Percentiles rank a stretch among this genome's conserved stretches.
Evolutionary conservation across 2,329 filamentous ascomycete species (phyloP).

Genomic region (Aurifilum marmelostoma): DNA sequence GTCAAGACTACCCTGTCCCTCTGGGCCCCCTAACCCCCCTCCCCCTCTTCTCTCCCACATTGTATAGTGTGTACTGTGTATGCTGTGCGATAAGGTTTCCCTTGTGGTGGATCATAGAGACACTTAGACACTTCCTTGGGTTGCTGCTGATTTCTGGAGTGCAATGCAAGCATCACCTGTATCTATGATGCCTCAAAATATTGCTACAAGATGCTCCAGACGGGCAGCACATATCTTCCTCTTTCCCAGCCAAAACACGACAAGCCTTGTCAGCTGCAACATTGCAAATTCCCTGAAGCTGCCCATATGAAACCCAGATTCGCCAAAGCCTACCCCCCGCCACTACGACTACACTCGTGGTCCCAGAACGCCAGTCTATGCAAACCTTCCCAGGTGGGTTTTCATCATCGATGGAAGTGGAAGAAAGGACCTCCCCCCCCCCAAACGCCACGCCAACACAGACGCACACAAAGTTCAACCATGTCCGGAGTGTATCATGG

Average conservation of each 20-base stretch:
- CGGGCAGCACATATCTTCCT: background rate
- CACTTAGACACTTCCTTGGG: too few relatives aligned
- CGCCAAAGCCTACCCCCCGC: background rate
- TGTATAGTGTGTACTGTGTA: background rate
- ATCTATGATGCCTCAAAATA: background rate
- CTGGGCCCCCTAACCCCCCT: too few relatives aligned
- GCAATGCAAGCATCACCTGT: background rate
- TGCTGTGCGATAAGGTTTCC: background rate
- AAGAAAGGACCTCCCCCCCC: background rate
- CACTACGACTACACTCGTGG: background rate
- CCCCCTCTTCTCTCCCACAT: background rate
- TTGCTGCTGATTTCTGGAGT: too few relatives aligned
- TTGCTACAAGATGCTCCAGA: too few relatives aligned
- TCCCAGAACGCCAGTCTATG: constrained; percentile 11
- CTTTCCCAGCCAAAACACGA: background rate
- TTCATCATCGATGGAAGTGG: background rate
- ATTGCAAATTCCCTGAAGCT: background rate
- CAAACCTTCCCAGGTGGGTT: background rate
- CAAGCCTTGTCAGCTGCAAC: background rate
- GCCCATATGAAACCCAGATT: background rate
- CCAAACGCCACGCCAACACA: constrained; percentile 5
- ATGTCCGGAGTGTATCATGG: background rate
- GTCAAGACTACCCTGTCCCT: background rate
- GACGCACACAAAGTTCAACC: background rate
- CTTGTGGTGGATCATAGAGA: background rate